Evolutionary conservation across 2,329 filamentous ascomycete genomes (phyloP), one percentile per base, ranked within the genome.

Genomic region (Scedosporium boydii): DNA sequence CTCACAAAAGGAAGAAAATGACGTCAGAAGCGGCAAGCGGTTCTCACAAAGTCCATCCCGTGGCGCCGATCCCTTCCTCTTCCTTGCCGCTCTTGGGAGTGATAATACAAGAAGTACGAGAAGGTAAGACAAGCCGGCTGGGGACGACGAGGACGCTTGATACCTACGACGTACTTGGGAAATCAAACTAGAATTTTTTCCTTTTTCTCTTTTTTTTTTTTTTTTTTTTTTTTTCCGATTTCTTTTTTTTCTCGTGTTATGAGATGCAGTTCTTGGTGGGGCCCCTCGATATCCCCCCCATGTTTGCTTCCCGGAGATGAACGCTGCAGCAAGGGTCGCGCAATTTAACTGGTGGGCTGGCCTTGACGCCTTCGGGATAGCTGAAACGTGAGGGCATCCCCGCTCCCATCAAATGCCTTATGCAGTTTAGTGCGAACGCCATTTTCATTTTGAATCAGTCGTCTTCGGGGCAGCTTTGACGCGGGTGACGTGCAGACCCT

Each of bases 301-400:
- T 55, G 18, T 23, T 55, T 14, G 51, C 6, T 27, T 6, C 18
- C 51, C 51, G 21, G 23, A 23, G 23, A 23, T 18, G 23, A 55
- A 55, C 23, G 23, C 18, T 27, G 21, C 51, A 55, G 18, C 51
- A 55, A 55, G 51, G 51, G 51, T 55, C 51, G 6, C 51, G 51
- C 23, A 26, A 14, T 55, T 23, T 55, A 23, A 55, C 12, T 55
- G 51, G 51, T 27, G 51, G 51, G 51, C 18, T 26, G 18, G 51
- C 21, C 51, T 23, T 23, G 23, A 23, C 7, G 51, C 51, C 51
- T 27, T 55, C n/a, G 18, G 51, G 51, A 55, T 23, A 27, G 51
- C 51, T 55, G 51, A 55, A 55, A 55, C 51, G 51, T 55, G 51
- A 55, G 51, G 51, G 23, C 51, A 55, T 55, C 23, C 51, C 51